These are phyloP conservation scores for Senna tora DNA, from an alignment of 306 rosid species.

Conservation along the genomic window DNA sequence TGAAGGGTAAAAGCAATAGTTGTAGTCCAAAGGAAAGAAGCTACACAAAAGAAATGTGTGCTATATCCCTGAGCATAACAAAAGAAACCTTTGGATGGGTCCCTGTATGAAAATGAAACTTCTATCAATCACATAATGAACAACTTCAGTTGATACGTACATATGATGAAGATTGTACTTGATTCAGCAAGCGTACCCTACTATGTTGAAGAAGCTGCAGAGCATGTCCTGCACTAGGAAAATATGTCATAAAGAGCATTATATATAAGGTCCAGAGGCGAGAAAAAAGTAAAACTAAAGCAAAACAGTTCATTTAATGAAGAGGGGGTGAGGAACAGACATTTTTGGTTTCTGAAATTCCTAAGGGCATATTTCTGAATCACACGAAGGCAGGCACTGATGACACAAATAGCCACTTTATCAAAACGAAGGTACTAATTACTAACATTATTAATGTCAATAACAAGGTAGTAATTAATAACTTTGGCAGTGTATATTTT, in stretches of 20 bases:
- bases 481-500: constrained; percentile 4
- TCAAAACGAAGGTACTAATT: neutral
- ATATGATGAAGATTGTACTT: constrained; percentile 21
- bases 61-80: constrained; percentile 89
- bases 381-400: constrained; percentile 14
- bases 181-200: constrained; percentile 63
- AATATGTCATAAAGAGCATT: constrained; percentile 43
- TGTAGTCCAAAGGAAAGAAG: constrained; percentile 97
- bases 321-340: constrained; percentile 24
- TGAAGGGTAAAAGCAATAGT: constrained; percentile 93
- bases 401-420: neutral
- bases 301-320: constrained; percentile 12
- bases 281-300: constrained; percentile 23
- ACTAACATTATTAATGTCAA: neutral
- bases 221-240: constrained; percentile 82
- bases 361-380: constrained; percentile 34
- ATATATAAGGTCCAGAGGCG: constrained; percentile 17
- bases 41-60: constrained; percentile 93
- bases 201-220: constrained; percentile 92
- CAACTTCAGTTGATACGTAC: constrained; percentile 35
- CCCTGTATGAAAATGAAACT: constrained; percentile 59
- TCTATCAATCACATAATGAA: constrained; percentile 34
- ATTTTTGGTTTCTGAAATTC: constrained; percentile 17
- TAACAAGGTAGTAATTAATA: constrained; percentile 13
- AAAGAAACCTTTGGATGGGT: constrained; percentile 82